Base-by-base conservation (phyloP, 805 yeast genomes). In the Novakomyces olei region DNA sequence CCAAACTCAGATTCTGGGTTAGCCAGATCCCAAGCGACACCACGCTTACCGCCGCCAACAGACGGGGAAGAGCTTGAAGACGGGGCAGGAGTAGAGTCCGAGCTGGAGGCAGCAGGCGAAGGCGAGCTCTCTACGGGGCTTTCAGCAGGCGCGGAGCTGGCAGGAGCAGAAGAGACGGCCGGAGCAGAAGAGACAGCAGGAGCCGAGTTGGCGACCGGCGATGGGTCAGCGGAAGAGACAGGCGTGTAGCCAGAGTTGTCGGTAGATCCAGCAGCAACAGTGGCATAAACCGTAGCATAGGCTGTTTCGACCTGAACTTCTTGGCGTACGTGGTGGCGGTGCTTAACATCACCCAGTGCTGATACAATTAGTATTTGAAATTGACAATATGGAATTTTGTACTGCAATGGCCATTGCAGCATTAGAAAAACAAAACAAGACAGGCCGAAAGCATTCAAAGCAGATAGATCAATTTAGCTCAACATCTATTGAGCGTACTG, bases 181-280 rank as follows among this genome's bases (percentile, higher is more conserved):
- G 36, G 31, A 9, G 24, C 32, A 9, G 40, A 30, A 22, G 29
- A 24, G n/a, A 37, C 29, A 19, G 36, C 30, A 2, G 14, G 10
- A 14, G 10, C 16, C 12, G 31, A 14, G 14, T 10, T 27, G 18
- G 5, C 30, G 6, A 26, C 15, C 17, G 17, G 12, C 15, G 5
- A 5, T 8, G 15, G 5, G 12, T 3, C 32, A 7, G 34, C 22
- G 10, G 40, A 20, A 7, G 20, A 19, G 10, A n/a, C n/a, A n/a
- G n/a, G n/a, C n/a, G n/a, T n/a, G n/a, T n/a, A n/a, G n/a, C n/a
- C n/a, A n/a, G 19, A 14, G 23, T 23, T 25, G 19, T 3, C 9
- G 23, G 24, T 8, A 17, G 32, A 29, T 12, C 6, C 22, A 17
- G 20, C 25, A 6, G 32, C 15, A 29, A 25, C 14, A n/a, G 9